Evolutionary conservation across 2,329 filamentous ascomycete species (phyloP).

Genomic region (Ascochyta fabae): DNA sequence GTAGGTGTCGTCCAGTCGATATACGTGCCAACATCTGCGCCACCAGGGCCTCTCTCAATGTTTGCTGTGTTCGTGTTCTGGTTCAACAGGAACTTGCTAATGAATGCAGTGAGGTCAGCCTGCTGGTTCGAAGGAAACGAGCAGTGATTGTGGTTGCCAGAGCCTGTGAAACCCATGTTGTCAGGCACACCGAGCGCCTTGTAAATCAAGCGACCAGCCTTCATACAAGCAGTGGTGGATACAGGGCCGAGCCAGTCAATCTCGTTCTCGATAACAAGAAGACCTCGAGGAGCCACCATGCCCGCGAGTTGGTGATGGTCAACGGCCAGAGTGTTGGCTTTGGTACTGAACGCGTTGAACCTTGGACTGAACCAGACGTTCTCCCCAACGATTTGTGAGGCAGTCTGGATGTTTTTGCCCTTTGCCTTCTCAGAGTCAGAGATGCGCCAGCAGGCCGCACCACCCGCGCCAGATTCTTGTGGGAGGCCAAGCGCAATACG

Average conservation of each 20-base stretch:
- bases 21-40: slow-evolving; percentile 41
- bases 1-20: slow-evolving; percentile 48
- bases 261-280: slow-evolving; percentile 64
- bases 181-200: slow-evolving; percentile 60
- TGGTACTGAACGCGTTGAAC: slow-evolving; percentile 60
- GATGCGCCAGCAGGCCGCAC: slow-evolving; percentile 66
- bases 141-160: slow-evolving; percentile 63
- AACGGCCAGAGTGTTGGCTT: slow-evolving; percentile 57
- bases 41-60: slow-evolving; percentile 43
- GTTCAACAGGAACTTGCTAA: slow-evolving; percentile 59
- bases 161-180: slow-evolving; percentile 65
- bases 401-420: slow-evolving; percentile 67
- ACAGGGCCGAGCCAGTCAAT: slow-evolving; percentile 65
- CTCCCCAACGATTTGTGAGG: slow-evolving; percentile 64
- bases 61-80: slow-evolving; percentile 37
- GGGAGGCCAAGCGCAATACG: slow-evolving; percentile 68
- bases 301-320: slow-evolving; percentile 67
- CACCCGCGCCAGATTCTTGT: slow-evolving; percentile 68
- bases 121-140: slow-evolving; percentile 61
- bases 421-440: slow-evolving; percentile 54
- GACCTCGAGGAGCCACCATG: slow-evolving; percentile 62
- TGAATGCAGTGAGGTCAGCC: slow-evolving; percentile 60
- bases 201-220: slow-evolving; percentile 61
- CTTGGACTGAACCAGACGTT: slow-evolving; percentile 68
- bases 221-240: slow-evolving; percentile 65